Percentiles rank a stretch among this genome's conserved stretches.
Conservation (phyloP, 2,329 filamentous ascomycete genomes). For the Colletotrichum euphorbiae region DNA sequence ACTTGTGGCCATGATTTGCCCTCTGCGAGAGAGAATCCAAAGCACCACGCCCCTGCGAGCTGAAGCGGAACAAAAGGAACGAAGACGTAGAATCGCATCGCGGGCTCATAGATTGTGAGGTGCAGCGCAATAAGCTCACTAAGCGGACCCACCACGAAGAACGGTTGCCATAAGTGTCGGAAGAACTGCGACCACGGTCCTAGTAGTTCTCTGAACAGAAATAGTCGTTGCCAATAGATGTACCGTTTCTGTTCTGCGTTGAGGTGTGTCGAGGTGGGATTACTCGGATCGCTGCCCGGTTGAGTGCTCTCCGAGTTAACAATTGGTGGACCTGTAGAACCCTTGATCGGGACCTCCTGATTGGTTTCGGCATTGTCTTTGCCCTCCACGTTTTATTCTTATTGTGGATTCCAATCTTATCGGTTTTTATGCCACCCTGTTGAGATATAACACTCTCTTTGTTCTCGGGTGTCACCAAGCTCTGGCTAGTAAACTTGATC, state of each 20-base stretch:
- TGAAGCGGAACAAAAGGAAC: too few species aligned
- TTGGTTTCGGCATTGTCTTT: too few species aligned
- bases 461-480: background rate
- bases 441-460: background rate
- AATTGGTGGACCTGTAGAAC: too few species aligned
- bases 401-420: too few species aligned
- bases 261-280: too few species aligned
- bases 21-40: too few species aligned
- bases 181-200: slow-evolving; percentile 42
- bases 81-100: background rate
- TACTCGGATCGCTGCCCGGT: too few species aligned
- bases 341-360: too few species aligned
- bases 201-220: background rate
- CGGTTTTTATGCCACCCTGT: background rate
- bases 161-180: background rate
- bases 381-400: too few species aligned
- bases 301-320: too few species aligned
- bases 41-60: too few species aligned
- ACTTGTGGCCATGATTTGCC: too few species aligned
- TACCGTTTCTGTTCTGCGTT: background rate
- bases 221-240: background rate
- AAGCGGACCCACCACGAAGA: slow-evolving; percentile 46
- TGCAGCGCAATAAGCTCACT: background rate
- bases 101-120: background rate
- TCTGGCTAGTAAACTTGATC: slow-evolving; percentile 39